phyloP scores from a whole-genome alignment of 805 yeast species.

The Candida taoyuanica region DNA sequence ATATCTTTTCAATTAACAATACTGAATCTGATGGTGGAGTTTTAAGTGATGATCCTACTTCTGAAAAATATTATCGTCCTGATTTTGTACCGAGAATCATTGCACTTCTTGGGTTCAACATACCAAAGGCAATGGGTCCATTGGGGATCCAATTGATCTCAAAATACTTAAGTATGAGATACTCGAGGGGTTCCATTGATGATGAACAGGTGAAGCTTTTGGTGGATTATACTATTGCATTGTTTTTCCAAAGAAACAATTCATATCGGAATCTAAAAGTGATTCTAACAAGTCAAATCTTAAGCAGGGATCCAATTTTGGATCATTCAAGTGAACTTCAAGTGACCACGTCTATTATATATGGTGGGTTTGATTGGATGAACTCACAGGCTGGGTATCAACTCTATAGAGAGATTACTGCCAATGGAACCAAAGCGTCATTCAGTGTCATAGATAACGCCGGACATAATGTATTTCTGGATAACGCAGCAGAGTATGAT shows the following conservation, averaged over 20 bases:
- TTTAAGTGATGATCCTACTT: conserved; percentile 16
- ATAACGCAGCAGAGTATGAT: conserved; percentile 55
- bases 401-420: conserved; percentile 19
- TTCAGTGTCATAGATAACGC: conserved; percentile 40
- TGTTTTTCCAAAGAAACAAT: conserved; percentile 22
- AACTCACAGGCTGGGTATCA: conserved; percentile 46
- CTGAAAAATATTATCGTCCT: conserved; percentile 26
- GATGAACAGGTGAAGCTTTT: conserved; percentile 17
- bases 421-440: conserved; percentile 2
- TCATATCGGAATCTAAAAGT: conserved; percentile 16
- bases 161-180: conserved; percentile 29
- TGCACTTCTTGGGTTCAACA: conserved; percentile 37
- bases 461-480: conserved; percentile 77
- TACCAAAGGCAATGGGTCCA: conserved; percentile 44
- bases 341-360: conserved; percentile 33
- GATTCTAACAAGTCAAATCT: conserved; percentile 30
- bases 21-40: conserved; percentile 13
- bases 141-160: conserved; percentile 35
- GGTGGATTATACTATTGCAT: conserved; percentile 19
- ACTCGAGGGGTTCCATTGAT: conserved; percentile 21
- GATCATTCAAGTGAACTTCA: conserved; percentile 45
- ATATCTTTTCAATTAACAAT: conserved; percentile 51
- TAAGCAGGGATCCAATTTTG: conserved; percentile 60
- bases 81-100: conserved; percentile 29
- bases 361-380: conserved; percentile 79